A percentile compares a stretch with the other conserved stretches of the same genome.
phyloP scores from a whole-genome alignment of 2,329 filamentous ascomycete species.

The Fusarium piperis region DNA sequence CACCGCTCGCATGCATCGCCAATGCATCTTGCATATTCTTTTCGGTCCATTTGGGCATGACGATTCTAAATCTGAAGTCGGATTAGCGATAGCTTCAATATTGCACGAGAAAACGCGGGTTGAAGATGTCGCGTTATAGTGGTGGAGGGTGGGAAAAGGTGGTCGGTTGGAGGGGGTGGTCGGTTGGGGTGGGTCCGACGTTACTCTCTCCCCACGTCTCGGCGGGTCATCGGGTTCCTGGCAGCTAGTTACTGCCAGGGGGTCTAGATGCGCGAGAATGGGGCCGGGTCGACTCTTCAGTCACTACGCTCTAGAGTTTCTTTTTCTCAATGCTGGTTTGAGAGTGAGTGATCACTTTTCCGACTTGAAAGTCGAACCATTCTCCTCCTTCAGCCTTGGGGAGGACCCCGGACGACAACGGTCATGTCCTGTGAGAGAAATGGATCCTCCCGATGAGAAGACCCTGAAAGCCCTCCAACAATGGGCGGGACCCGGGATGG shows the following conservation, averaged over 20 bases:
- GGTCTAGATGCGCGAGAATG: slow-evolving; percentile 23
- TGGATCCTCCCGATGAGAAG: neutral
- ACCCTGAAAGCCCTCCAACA: neutral
- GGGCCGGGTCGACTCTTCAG: neutral
- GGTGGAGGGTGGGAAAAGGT: no score
- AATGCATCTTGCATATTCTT: no score
- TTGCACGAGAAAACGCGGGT: no score
- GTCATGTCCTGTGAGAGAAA: slow-evolving; percentile 1
- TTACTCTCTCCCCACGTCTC: slow-evolving; percentile 6
- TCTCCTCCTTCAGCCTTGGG: slow-evolving; percentile 16
- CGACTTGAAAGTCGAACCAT: slow-evolving; percentile 33
- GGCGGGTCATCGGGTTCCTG: slow-evolving; percentile 29
- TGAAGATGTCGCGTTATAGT: no score
- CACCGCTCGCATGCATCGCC: no score
- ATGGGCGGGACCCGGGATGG: slow-evolving; percentile 3
- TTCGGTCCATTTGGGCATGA: no score
- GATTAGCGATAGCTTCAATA: no score
- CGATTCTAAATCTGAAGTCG: no score
- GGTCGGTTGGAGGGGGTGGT: no score
- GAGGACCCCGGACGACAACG: slow-evolving; percentile 13
- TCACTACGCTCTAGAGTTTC: slow-evolving; percentile 15
- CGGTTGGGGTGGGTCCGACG: no score
- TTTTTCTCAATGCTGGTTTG: slow-evolving; percentile 6
- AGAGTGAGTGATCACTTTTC: slow-evolving; percentile 38
- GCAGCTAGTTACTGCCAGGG: neutral